Conservation (phyloP, 2,329 filamentous ascomycete species). For the Claviceps purpurea region DNA sequence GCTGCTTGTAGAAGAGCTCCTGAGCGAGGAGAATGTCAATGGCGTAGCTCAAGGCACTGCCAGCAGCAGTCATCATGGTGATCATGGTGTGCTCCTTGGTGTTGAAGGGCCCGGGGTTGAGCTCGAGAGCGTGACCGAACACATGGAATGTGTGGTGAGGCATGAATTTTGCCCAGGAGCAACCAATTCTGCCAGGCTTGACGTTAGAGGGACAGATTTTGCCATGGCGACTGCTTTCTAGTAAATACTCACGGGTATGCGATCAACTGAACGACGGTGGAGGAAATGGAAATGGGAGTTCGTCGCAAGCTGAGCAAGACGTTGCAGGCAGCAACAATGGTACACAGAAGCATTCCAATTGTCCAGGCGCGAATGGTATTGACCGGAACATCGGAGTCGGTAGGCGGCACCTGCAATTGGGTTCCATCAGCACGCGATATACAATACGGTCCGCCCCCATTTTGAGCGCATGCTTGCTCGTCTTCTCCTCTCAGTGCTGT, state of each 20-base stretch:
- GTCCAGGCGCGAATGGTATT: conserved; percentile 48
- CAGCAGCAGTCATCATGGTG: conserved; percentile 29
- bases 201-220: background rate
- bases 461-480: too few species aligned
- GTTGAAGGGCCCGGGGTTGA: conserved; percentile 30
- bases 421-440: background rate
- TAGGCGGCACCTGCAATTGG: conserved; percentile 17
- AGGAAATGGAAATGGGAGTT: conserved; percentile 36
- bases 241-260: conserved; percentile 29
- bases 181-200: conserved; percentile 13
- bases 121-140: conserved; percentile 19
- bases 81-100: conserved; percentile 37
- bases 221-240: background rate
- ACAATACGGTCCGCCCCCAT: background rate
- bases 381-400: conserved; percentile 38
- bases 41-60: conserved; percentile 20
- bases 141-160: conserved; percentile 18
- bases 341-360: conserved; percentile 44
- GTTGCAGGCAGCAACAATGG: conserved; percentile 43
- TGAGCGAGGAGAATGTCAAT: conserved; percentile 29
- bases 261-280: conserved; percentile 41
- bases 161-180: conserved; percentile 19
- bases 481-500: background rate
- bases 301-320: conserved; percentile 37
- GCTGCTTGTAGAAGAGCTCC: conserved; percentile 35